Conservation (phyloP, 2,329 filamentous ascomycete genomes). For the Didymella pomorum region DNA sequence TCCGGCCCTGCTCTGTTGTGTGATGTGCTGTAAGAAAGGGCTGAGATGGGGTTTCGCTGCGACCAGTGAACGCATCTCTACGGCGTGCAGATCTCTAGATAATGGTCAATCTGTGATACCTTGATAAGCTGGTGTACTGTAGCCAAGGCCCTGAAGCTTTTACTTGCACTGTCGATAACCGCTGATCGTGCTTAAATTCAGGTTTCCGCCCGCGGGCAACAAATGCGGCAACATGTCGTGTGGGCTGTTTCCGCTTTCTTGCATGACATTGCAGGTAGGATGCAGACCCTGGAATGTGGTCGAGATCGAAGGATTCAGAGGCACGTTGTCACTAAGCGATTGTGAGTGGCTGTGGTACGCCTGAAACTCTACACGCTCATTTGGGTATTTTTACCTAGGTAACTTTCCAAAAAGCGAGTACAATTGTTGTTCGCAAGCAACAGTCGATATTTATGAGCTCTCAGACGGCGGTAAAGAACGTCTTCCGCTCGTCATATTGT, state of each 20-base stretch:
- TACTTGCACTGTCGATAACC: neutral
- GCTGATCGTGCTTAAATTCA: slow-evolving; percentile 4
- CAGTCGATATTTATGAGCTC: neutral
- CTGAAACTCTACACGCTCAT: neutral
- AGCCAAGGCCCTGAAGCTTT: slow-evolving; percentile 19
- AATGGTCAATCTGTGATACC: neutral
- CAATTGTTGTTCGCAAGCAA: neutral
- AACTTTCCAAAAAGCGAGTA: neutral
- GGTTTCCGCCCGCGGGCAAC: slow-evolving; percentile 6
- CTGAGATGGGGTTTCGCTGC: neutral
- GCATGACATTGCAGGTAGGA: neutral
- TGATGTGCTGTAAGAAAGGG: neutral
- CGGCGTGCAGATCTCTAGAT: neutral
- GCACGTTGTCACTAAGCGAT: neutral
- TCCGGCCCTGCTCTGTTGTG: neutral
- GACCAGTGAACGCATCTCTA: neutral
- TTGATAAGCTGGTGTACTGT: neutral
- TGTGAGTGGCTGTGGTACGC: slow-evolving; percentile 5
- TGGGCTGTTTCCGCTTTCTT: slow-evolving; percentile 3
- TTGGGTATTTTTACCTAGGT: neutral
- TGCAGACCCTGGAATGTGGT: slow-evolving; percentile 1
- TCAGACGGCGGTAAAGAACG: neutral
- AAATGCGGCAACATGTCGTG: slow-evolving; percentile 2
- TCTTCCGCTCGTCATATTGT: neutral
- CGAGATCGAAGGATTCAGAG: neutral